Percentiles rank a stretch among this genome's conserved stretches.
phyloP scores from a whole-genome alignment of 495 filamentous ascomycete species.

The Neurospora sp. region DNA sequence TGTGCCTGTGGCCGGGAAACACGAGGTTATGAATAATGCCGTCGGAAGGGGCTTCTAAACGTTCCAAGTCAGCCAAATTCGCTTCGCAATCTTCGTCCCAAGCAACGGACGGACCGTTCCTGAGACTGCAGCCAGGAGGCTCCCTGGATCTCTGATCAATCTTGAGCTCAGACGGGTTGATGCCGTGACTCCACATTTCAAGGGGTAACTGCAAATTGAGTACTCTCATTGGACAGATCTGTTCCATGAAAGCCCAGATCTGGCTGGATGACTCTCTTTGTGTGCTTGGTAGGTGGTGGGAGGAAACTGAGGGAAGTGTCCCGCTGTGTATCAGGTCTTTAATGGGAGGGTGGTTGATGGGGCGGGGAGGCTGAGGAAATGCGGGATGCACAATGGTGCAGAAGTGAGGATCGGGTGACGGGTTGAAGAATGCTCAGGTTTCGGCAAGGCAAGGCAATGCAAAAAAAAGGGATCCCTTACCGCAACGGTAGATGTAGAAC shows the following conservation, averaged over 20 bases:
- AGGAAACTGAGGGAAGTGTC: not conserved
- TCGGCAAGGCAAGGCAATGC: not conserved
- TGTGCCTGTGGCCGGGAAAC: constrained; percentile 24
- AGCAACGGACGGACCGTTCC: not conserved
- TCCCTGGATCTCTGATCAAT: not conserved
- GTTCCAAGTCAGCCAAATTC: constrained; percentile 13
- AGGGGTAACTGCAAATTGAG: not conserved
- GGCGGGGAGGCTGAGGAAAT: not conserved
- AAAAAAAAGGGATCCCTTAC: constrained; percentile 47
- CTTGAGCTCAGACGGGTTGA: not conserved
- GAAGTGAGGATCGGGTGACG: not conserved
- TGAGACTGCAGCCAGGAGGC: not conserved
- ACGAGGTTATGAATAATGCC: constrained; percentile 25
- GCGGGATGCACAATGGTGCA: not conserved
- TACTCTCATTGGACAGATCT: not conserved
- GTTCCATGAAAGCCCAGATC: not conserved
- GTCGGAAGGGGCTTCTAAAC: constrained; percentile 17
- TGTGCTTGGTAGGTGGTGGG: not conserved
- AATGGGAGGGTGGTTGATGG: not conserved
- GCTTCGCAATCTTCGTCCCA: not conserved
- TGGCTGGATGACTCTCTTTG: not conserved
- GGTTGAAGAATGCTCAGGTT: not conserved
- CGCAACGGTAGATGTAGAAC: constrained; percentile 44
- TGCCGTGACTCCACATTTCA: not conserved
- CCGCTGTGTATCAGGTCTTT: not conserved